Evolutionary conservation across 345 rosid genomes (phyloP), one percentile per base, ranked within the genome.

Genomic region (Euphorbia tirucalli): DNA sequence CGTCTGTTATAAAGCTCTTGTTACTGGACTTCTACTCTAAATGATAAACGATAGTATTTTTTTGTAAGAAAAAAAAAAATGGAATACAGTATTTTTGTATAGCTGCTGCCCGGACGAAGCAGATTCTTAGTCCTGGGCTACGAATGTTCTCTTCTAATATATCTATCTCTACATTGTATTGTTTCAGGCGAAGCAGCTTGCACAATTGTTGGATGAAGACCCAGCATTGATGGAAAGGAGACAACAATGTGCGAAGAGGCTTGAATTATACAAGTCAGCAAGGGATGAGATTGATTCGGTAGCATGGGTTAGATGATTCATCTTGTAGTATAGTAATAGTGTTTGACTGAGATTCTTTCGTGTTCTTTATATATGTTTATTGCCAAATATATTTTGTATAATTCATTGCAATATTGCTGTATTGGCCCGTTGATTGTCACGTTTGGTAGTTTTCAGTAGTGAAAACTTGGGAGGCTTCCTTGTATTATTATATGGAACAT

Each of bases 231-330:
- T 81, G 84, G 84, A 81, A 64, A 81, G 81, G 61, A 81, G 84
- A 44, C 78, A 54, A 48, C 65, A 81, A 61, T 77, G 78, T 63
- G 81, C 76, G 2, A 77, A 77, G 58, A 74, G 84, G 76, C 81
- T 81, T 37, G 81, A 81, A 25, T 58, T 81, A 49, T 81, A 81
- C 81, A 81, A 81, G 71, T 64, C 84, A 7, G 81, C 84, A 2
- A 81, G 79, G 76, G 84, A 81, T 58, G 84, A 81, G 76, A 71
- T 81, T 49, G 84, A 81, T 66, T 81, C 78, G 11, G 84, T 81
- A 37, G 71, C 84, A 13, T 81, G 84, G 84, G 68, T 61, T 39
- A 80, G 81, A 58, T 81, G 61, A 71, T 35, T 24, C 14, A 30
- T 2, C 15, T 66, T 73, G 71, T 74, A 66, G n/a, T 19, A 13